Evolutionary conservation across 2,329 filamentous ascomycete species (phyloP), one percentile per base, ranked within the genome.

Genomic region (Neofusicoccum umdonicola): DNA sequence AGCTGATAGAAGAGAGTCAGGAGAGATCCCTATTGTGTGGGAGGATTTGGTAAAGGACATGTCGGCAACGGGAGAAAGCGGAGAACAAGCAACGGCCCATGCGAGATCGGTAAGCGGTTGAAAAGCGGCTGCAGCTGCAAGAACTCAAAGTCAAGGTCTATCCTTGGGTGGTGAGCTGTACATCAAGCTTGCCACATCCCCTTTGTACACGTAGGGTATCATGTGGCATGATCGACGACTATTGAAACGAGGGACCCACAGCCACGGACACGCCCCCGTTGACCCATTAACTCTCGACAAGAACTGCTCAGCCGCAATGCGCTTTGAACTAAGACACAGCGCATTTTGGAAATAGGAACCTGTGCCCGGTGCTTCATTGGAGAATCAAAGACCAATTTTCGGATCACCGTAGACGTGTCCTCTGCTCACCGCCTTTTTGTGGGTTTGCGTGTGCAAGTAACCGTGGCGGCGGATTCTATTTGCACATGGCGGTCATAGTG

Each of bases 161-260:
- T 31, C 27, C 35, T 15, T 11, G 22, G 39, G 37, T 17, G 27
- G 17, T 58, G 54, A 58, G 54, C 42, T 60, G 56, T 47, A 47
- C 56, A 47, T 47, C 56, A 60, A 27, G 56, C 17, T 11, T 11
- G 56, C 37, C 56, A 34, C 27, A 45, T 45, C 54, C 54, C 54
- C 54, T 58, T 58, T 58, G 54, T 58, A 58, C 54, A 58, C 54
- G 54, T 58, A 58, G 54, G 54, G 17, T 44, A 58, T 58, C 54
- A 58, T 45, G 54, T 58, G 54, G 54, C 56, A 60, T 60, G 56
- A 60, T 60, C 56, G 41, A 60, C 56, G 42, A 47, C 42, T 47
- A 47, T 60, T 60, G 56, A 60, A 60, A 60, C 56, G 35, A 22
- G 27, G 56, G 41, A 9, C 56, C 56, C 56, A 60, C 56, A 17